A percentile compares a stretch with the other conserved stretches of the same genome.
These are phyloP conservation scores for Protea cynaroides DNA, from an alignment of 164 flowering plant species.

Conservation along the genomic window DNA sequence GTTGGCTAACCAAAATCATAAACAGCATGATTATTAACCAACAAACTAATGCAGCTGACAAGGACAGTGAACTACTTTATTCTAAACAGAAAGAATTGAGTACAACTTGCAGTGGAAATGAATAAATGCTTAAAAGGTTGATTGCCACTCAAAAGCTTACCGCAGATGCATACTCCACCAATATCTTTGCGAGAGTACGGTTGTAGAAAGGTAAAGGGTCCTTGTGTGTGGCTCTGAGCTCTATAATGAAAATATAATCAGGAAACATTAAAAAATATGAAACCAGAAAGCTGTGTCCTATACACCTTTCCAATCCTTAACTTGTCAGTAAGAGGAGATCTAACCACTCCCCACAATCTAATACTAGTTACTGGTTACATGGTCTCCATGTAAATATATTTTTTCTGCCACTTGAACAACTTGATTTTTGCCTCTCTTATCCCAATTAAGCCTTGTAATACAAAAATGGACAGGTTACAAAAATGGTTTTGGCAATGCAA, in stretches of 20 bases:
- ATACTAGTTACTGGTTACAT: too few species aligned
- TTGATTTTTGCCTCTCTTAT: too few species aligned
- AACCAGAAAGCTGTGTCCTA: neutral
- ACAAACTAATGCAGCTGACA: too few species aligned
- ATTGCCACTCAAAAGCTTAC: constrained; percentile 34
- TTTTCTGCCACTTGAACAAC: too few species aligned
- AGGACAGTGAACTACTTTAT: neutral
- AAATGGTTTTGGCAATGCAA: too few species aligned
- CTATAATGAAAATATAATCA: constrained; percentile 26
- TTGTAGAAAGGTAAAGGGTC: constrained; percentile 40
- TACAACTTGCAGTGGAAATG: neutral
- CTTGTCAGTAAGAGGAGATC: too few species aligned
- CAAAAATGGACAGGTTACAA: too few species aligned
- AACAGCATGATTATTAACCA: neutral
- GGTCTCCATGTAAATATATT: too few species aligned
- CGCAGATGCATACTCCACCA: constrained; percentile 93
- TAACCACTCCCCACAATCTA: too few species aligned
- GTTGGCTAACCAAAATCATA: neutral
- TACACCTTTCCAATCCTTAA: too few species aligned
- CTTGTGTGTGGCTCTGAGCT: constrained; percentile 29
- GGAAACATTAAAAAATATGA: neutral
- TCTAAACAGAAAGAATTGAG: neutral
- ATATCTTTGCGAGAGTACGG: constrained; percentile 74
- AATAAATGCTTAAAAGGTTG: neutral
- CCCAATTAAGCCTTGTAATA: too few species aligned